Evolutionary conservation across 805 yeast genomes (phyloP).

Genomic region (Kodamaea leandrae): DNA sequence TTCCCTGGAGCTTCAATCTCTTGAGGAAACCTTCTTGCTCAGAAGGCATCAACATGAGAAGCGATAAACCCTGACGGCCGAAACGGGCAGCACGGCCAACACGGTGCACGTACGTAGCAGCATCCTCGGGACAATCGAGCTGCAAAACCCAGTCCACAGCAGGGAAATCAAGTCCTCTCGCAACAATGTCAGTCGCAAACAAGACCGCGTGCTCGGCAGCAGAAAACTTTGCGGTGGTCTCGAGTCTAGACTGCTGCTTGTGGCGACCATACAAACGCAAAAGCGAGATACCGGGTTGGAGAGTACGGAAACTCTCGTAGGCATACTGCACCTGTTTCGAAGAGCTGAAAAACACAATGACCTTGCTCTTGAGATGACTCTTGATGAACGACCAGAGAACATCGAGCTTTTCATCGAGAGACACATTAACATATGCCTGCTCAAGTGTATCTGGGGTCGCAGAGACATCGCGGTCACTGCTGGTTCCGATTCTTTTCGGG

Average conservation of each 20-base stretch:
- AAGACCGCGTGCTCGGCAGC: conserved; percentile 77
- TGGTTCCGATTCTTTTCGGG: conserved; percentile 49
- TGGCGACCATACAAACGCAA: conserved; percentile 86
- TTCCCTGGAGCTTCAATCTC: conserved; percentile 57
- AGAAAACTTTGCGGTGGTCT: conserved; percentile 74
- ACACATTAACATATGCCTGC: conserved; percentile 74
- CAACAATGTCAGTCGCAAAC: conserved; percentile 88
- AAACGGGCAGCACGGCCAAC: conserved; percentile 90
- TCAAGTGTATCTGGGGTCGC: conserved; percentile 82
- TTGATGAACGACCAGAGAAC: conserved; percentile 82
- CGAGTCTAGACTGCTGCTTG: conserved; percentile 85
- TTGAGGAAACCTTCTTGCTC: conserved; percentile 78
- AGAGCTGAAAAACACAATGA: conserved; percentile 80
- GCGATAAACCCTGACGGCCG: conserved; percentile 78
- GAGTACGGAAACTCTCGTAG: conserved; percentile 78
- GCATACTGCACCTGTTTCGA: conserved; percentile 90
- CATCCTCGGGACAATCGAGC: conserved; percentile 87
- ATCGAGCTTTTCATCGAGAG: conserved; percentile 79
- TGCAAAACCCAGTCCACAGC: conserved; percentile 95
- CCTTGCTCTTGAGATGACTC: conserved; percentile 75
- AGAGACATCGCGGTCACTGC: conserved; percentile 47
- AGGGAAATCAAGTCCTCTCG: conserved; percentile 90
- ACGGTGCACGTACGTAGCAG: conserved; percentile 84
- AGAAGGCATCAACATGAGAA: conserved; percentile 77
- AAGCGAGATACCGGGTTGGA: conserved; percentile 90